phyloP scores from a whole-genome alignment of 352 stramenopile genomes.

The Phytophthora pluvialis region DNA sequence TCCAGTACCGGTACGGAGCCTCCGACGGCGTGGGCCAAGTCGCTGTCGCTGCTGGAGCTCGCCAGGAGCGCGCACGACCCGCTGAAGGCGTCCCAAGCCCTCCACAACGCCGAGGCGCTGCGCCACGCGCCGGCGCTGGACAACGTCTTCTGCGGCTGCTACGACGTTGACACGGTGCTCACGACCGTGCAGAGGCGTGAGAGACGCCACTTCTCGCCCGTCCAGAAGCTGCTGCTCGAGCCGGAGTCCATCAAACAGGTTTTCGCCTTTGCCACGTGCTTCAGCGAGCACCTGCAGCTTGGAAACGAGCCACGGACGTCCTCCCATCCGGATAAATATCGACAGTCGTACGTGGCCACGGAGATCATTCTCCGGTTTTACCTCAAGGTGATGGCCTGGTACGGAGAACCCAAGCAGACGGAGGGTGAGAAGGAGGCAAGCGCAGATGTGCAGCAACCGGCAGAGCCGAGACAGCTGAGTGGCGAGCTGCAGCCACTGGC shows the following conservation, averaged over 20 bases:
- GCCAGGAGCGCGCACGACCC: slow-evolving; percentile 50
- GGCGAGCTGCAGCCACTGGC: slow-evolving; percentile 12
- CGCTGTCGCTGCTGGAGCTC: slow-evolving; percentile 44
- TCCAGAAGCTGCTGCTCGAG: slow-evolving; percentile 73
- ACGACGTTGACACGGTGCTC: slow-evolving; percentile 76
- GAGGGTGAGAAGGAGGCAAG: slow-evolving; percentile 1
- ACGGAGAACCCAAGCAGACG: slow-evolving; percentile 54
- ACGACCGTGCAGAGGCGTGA: slow-evolving; percentile 65
- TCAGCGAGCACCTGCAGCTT: slow-evolving; percentile 13
- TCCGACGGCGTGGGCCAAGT: slow-evolving; percentile 28
- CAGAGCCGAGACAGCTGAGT: slow-evolving; percentile 5
- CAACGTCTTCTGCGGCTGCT: slow-evolving; percentile 83
- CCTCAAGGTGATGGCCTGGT: slow-evolving; percentile 75
- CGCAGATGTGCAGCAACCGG: not conserved
- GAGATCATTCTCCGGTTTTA: slow-evolving; percentile 84
- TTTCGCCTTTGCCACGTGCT: slow-evolving; percentile 63
- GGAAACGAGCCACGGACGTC: slow-evolving; percentile 1
- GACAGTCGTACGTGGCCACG: slow-evolving; percentile 61
- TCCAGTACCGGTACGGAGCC: not conserved
- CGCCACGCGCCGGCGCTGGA: slow-evolving; percentile 61
- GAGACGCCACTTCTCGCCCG: slow-evolving; percentile 58
- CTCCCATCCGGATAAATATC: slow-evolving; percentile 52
- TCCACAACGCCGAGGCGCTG: slow-evolving; percentile 77
- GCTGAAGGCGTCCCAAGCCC: slow-evolving; percentile 68
- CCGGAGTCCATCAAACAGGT: slow-evolving; percentile 65